Evolutionary conservation across 306 rosid genomes (phyloP).

Genomic region (Coriaria nepalensis): DNA sequence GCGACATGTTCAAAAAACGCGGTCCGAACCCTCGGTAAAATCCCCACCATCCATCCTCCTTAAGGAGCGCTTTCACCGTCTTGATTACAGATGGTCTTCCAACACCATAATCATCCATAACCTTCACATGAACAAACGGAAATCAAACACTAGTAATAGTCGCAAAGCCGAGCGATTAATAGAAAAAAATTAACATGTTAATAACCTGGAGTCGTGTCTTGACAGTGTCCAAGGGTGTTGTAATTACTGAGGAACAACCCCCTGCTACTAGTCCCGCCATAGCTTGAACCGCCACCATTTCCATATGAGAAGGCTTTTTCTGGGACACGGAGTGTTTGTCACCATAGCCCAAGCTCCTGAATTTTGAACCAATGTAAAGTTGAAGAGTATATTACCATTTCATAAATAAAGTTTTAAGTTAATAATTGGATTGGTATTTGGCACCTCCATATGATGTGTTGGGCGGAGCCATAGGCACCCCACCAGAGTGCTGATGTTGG

Average conservation of each 20-base stretch:
- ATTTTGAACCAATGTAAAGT: neutral
- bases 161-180: neutral
- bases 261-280: slow-evolving; percentile 79
- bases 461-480: slow-evolving; percentile 86
- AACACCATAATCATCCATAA: slow-evolving; percentile 56
- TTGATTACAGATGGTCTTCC: slow-evolving; percentile 79
- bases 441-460: slow-evolving; percentile 82
- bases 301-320: slow-evolving; percentile 61
- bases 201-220: slow-evolving; percentile 85
- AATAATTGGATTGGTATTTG: too few species aligned
- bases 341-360: slow-evolving; percentile 52
- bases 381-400: too few species aligned
- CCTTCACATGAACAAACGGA: slow-evolving; percentile 22
- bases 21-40: slow-evolving; percentile 84
- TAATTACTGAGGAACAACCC: slow-evolving; percentile 66
- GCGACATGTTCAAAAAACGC: slow-evolving; percentile 75
- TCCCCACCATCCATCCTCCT: slow-evolving; percentile 91
- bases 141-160: neutral
- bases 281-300: slow-evolving; percentile 72
- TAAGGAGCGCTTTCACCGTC: slow-evolving; percentile 47
- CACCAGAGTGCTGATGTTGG: slow-evolving; percentile 96
- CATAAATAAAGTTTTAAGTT: too few species aligned
- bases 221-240: slow-evolving; percentile 78
- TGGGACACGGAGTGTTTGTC: slow-evolving; percentile 21
- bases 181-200: too few species aligned